Conservation (phyloP, 2,329 filamentous ascomycete species). For the Huntiella omanensis region DNA sequence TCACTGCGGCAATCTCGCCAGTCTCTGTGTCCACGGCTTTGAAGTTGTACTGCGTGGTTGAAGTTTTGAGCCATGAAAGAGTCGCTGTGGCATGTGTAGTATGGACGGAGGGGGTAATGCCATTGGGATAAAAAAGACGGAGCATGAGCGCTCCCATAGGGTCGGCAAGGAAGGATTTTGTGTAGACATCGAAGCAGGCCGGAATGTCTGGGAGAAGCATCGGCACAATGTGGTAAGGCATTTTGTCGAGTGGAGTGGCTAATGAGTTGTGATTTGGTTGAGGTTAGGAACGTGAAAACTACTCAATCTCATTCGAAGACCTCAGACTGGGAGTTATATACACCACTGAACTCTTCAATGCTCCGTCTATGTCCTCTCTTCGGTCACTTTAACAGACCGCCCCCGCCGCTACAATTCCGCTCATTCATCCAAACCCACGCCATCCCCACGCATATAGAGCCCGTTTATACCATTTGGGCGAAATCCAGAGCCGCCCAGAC, state of each 20-base stretch:
- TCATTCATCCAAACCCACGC: too few species aligned
- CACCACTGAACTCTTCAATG: too few species aligned
- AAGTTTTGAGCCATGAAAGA: constrained; percentile 21
- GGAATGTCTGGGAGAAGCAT: constrained; percentile 27
- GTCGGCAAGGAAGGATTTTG: constrained; percentile 24
- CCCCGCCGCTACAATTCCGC: too few species aligned
- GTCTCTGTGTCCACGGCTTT: constrained; percentile 27
- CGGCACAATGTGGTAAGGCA: constrained; percentile 25
- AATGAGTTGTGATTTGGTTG: too few species aligned
- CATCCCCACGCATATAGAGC: too few species aligned
- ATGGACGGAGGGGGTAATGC: constrained; percentile 22
- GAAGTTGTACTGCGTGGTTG: constrained; percentile 25
- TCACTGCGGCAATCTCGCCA: constrained; percentile 27
- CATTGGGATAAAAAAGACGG: constrained; percentile 23
- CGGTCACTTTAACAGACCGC: too few species aligned
- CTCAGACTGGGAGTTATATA: too few species aligned
- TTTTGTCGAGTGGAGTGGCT: constrained; percentile 12
- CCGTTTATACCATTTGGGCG: too few species aligned
- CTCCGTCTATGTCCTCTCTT: too few species aligned
- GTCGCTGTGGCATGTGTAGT: constrained; percentile 24
- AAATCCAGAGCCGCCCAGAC: too few species aligned
- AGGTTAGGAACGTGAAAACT: too few species aligned
- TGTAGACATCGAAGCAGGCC: constrained; percentile 28
- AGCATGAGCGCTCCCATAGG: constrained; percentile 22
- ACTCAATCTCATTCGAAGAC: too few species aligned